Evolutionary conservation across 106 monocot species (phyloP).

Genomic region (Dendrobium chrysotoxum): DNA sequence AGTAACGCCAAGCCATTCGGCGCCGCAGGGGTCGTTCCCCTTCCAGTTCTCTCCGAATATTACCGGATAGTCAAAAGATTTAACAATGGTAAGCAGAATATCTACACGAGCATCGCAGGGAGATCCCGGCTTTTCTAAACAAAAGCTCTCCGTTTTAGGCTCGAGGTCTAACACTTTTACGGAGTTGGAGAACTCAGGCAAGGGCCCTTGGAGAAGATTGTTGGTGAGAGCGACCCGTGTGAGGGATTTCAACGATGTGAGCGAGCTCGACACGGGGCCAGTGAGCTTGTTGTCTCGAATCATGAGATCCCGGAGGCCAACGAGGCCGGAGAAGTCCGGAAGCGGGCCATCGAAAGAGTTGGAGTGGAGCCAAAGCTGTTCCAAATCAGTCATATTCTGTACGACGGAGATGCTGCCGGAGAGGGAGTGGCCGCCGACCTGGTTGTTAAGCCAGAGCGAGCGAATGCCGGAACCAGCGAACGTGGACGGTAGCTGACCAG

Average conservation of each 20-base stretch:
- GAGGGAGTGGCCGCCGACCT: slow-evolving; percentile 17
- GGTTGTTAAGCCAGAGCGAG: slow-evolving; percentile 61
- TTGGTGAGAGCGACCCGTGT: slow-evolving; percentile 30
- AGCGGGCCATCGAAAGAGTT: slow-evolving; percentile 57
- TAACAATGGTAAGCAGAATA: slow-evolving; percentile 21
- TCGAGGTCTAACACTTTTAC: slow-evolving; percentile 29
- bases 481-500: slow-evolving; percentile 12
- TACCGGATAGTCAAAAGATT: slow-evolving; percentile 35
- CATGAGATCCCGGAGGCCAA: slow-evolving; percentile 28
- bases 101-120: slow-evolving; percentile 42
- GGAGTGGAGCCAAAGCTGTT: slow-evolving; percentile 56
- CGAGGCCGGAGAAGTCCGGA: slow-evolving; percentile 42
- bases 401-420: slow-evolving; percentile 34
- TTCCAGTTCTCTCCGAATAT: slow-evolving; percentile 45
- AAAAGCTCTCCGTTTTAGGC: slow-evolving; percentile 40
- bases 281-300: slow-evolving; percentile 52
- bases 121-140: slow-evolving; percentile 21
- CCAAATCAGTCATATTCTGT: slow-evolving; percentile 30
- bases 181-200: slow-evolving; percentile 20
- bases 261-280: slow-evolving; percentile 34
- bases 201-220: slow-evolving; percentile 50
- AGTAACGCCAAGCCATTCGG: slow-evolving; percentile 42
- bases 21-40: slow-evolving; percentile 55
- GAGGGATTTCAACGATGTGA: slow-evolving; percentile 20
- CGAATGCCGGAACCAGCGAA: slow-evolving; percentile 18